phyloP scores from a whole-genome alignment of 768 basidiomycete genomes.

The Cystobasidium onofrii region DNA sequence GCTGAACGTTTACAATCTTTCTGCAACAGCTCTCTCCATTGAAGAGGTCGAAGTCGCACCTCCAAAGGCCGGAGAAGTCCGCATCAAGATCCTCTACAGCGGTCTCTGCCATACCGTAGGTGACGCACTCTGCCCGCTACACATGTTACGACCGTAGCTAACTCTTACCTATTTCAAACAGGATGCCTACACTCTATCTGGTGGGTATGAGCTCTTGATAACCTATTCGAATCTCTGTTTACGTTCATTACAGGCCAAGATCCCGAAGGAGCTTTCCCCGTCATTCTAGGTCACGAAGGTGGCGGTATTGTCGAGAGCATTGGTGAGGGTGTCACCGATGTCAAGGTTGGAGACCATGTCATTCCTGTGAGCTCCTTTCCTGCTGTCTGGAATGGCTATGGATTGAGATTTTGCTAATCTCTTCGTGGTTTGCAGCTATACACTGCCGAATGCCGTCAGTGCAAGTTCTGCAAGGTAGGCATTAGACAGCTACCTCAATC shows the following conservation, averaged over 20 bases:
- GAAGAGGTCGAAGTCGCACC: slow-evolving; percentile 92
- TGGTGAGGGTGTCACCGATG: slow-evolving; percentile 83
- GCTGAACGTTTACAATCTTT: slow-evolving; percentile 13
- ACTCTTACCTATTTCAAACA: neutral
- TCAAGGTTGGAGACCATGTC: slow-evolving; percentile 83
- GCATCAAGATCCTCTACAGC: slow-evolving; percentile 84
- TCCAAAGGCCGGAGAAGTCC: slow-evolving; percentile 79
- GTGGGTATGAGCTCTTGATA: neutral
- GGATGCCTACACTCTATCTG: neutral
- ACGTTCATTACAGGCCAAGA: slow-evolving; percentile 48
- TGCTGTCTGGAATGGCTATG: neutral
- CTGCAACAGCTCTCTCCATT: slow-evolving; percentile 54
- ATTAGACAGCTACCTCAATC: no score
- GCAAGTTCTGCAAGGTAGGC: slow-evolving; percentile 83
- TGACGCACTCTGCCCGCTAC: neutral
- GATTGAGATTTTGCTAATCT: neutral
- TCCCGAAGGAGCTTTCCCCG: slow-evolving; percentile 59
- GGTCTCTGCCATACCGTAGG: slow-evolving; percentile 84
- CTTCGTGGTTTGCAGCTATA: slow-evolving; percentile 36
- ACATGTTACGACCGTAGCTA: neutral
- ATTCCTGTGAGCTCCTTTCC: slow-evolving; percentile 62
- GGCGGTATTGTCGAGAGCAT: slow-evolving; percentile 93
- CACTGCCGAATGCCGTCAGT: slow-evolving; percentile 73
- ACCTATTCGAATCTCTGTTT: neutral
- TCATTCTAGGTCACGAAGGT: slow-evolving; percentile 49